Conservation (phyloP, 2,329 filamentous ascomycete genomes). For the Zymoseptoria tritici region DNA sequence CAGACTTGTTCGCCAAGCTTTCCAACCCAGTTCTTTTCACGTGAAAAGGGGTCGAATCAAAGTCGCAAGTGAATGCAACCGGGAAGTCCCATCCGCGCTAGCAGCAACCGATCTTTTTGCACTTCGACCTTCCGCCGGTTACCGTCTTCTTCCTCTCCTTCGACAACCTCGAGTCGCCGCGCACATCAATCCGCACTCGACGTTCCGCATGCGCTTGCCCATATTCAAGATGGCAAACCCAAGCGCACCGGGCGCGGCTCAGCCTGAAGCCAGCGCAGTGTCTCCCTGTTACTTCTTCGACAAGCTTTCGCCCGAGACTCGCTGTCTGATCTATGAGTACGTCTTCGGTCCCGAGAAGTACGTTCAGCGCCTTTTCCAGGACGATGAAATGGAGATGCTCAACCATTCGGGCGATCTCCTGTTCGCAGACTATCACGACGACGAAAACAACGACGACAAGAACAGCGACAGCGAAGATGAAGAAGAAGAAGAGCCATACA, state of each 20-base stretch:
- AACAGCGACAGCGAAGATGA: not conserved
- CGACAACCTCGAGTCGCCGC: not conserved
- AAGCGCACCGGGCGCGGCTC: not conserved
- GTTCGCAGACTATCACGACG: not conserved
- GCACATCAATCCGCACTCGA: not conserved
- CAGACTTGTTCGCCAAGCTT: not conserved
- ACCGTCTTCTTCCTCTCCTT: not conserved
- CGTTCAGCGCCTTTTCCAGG: not conserved
- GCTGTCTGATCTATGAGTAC: slow-evolving; percentile 2
- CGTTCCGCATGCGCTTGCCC: not conserved
- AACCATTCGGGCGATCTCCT: not conserved
- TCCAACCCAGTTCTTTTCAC: not conserved
- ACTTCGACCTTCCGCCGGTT: not conserved
- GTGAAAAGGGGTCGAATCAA: not conserved
- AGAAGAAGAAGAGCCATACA: not conserved
- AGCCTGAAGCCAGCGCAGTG: not conserved
- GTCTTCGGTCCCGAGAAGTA: slow-evolving; percentile 1
- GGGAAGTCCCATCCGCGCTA: not conserved
- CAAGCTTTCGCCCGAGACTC: slow-evolving; percentile 2
- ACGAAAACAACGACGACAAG: not conserved
- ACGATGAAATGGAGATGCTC: not conserved
- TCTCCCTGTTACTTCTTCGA: not conserved
- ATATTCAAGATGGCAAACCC: not conserved
- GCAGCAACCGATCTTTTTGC: not conserved
- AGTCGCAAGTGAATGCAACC: not conserved